Conservation (phyloP, 2,329 filamentous ascomycete genomes). For the Pseudogymnoascus sp. region DNA sequence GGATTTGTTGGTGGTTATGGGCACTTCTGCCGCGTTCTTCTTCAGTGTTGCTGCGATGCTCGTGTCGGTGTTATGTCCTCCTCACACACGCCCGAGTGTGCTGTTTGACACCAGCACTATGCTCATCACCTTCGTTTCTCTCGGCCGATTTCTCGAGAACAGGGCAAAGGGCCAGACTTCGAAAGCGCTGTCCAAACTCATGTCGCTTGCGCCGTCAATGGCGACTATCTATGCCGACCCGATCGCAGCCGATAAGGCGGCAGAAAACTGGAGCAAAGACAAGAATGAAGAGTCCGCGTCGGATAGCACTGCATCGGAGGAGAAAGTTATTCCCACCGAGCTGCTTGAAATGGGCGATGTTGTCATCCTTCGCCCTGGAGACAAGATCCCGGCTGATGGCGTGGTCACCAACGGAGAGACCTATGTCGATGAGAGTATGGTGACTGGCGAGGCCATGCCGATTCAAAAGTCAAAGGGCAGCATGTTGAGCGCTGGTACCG, state of each 20-base stretch:
- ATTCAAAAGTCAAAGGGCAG: conserved; percentile 80
- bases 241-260: conserved; percentile 84
- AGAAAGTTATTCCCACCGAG: conserved; percentile 84
- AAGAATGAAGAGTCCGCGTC: conserved; percentile 37
- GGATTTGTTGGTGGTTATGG: conserved; percentile 91
- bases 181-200: conserved; percentile 82
- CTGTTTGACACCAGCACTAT: conserved; percentile 98
- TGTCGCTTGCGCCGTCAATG: conserved; percentile 95
- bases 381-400: conserved; percentile 94
- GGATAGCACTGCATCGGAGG: conserved; percentile 60
- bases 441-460: conserved; percentile 93
- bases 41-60: conserved; percentile 86
- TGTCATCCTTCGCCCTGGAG: conserved; percentile 84
- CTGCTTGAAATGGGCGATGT: conserved; percentile 90
- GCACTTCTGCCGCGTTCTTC: conserved; percentile 92
- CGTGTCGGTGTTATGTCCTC: conserved; percentile 65
- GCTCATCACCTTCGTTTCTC: conserved; percentile 90
- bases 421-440: conserved; percentile 96
- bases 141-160: conserved; percentile 90
- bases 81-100: conserved; percentile 74
- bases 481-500: conserved; percentile 81
- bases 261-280: conserved; percentile 60
- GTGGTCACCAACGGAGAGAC: conserved; percentile 80
- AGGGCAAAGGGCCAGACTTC: conserved; percentile 93
- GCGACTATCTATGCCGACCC: conserved; percentile 93